phyloP scores from a whole-genome alignment of 148 eudicot genomes.

The Amaranthus hypochondriacus region DNA sequence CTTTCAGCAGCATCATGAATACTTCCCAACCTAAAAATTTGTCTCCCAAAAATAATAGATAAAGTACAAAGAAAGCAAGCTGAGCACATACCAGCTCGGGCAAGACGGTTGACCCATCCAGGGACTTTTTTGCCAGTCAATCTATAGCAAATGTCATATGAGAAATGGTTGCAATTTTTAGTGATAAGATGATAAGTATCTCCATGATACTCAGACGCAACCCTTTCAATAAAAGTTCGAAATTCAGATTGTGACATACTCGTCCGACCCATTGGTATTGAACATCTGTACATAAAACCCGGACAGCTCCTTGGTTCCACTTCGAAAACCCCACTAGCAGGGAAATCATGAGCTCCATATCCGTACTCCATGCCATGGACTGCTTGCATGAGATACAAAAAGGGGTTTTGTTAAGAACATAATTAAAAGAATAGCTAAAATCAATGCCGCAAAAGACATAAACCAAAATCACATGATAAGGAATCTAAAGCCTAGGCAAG shows the following conservation, averaged over 20 bases:
- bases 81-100: constrained; percentile 53
- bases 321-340: constrained; percentile 81
- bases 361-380: constrained; percentile 92
- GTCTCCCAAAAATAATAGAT: not conserved
- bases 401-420: not conserved
- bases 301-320: constrained; percentile 86
- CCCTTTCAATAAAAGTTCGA: constrained; percentile 51
- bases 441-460: not conserved
- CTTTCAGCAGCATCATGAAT: not conserved
- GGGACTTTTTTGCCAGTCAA: constrained; percentile 70
- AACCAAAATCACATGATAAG: not conserved
- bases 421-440: not conserved
- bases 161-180: constrained; percentile 86
- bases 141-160: constrained; percentile 57
- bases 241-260: constrained; percentile 61
- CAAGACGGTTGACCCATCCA: constrained; percentile 89
- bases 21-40: not conserved
- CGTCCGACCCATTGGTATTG: constrained; percentile 52
- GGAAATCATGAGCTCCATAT: constrained; percentile 81
- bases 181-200: constrained; percentile 80
- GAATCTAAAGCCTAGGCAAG: not conserved
- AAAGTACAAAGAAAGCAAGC: constrained; percentile 5
- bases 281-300: constrained; percentile 66
- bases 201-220: constrained; percentile 80
- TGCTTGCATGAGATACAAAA: constrained; percentile 19